Evolutionary conservation across 768 basidiomycete species (phyloP).

Genomic region (Grammothele lineata): DNA sequence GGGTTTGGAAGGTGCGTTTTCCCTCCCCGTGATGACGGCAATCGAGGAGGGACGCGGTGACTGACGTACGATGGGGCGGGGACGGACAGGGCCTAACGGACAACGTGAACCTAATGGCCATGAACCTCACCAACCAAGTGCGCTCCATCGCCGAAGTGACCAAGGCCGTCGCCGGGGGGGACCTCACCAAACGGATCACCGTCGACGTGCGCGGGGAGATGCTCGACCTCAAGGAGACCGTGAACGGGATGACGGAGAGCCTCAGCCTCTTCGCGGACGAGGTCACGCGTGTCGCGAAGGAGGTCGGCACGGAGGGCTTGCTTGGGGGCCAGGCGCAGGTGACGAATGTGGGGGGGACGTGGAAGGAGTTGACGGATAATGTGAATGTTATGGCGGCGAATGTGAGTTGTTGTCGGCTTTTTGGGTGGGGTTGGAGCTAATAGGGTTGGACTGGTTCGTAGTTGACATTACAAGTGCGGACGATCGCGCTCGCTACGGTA

Average conservation of each 20-base stretch:
- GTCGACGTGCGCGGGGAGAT: slow-evolving; percentile 94
- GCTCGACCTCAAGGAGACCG: slow-evolving; percentile 83
- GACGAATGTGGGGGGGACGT: slow-evolving; percentile 91
- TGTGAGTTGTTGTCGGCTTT: slow-evolving; percentile 38
- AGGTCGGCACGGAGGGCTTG: slow-evolving; percentile 95
- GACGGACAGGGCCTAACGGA: slow-evolving; percentile 64
- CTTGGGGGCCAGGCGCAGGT: slow-evolving; percentile 94
- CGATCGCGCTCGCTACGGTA: slow-evolving; percentile 89
- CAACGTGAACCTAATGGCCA: slow-evolving; percentile 87
- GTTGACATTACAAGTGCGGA: slow-evolving; percentile 91
- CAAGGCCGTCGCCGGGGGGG: slow-evolving; percentile 90
- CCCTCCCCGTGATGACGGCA: too few relatives aligned
- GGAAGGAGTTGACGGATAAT: slow-evolving; percentile 95
- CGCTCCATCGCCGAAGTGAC: slow-evolving; percentile 92
- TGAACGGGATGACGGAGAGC: slow-evolving; percentile 92
- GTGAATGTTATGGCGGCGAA: slow-evolving; percentile 96
- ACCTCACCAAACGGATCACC: slow-evolving; percentile 89
- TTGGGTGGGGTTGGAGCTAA: background rate
- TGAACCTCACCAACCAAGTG: slow-evolving; percentile 89
- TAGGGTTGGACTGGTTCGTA: too few relatives aligned
- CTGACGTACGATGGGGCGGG: too few relatives aligned
- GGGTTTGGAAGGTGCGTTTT: slow-evolving; percentile 80
- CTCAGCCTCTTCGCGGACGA: slow-evolving; percentile 84
- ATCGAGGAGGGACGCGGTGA: too few relatives aligned
- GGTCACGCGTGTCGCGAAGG: slow-evolving; percentile 82